Evolutionary conservation across 805 yeast species (phyloP), one percentile per base, ranked within the genome.

Genomic region (Candida odintsovae): DNA sequence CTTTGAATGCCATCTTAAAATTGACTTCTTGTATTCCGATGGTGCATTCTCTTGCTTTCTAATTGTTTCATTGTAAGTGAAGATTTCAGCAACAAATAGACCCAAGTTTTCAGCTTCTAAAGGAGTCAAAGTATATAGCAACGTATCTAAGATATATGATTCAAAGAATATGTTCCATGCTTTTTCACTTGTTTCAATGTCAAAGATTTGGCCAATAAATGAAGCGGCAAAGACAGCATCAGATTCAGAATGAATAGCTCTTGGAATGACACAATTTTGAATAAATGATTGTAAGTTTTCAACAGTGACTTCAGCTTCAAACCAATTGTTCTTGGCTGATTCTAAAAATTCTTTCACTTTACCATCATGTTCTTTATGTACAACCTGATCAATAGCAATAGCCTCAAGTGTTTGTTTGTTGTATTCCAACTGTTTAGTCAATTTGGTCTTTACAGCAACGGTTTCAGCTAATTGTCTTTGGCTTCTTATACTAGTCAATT

Each of bases 91-190:
- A 54, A 79, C 77, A 54, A 90, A 90, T 12, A 87, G 63, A 4
- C 96, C 96, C 35, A 90, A 62, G 58, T 86, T 86, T 55, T 90
- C 95, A 2, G 95, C 82, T 58, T 90, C 97, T 4, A 72, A 64
- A 0, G 87, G 75, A 0, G 97, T 86, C 45, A 81, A 76, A 2
- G 92, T 78, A 54, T 77, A 83, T 12, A 90, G 58, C 2, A 87
- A 74, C 3, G 83, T 75, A 41, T 72, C 73, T 41, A 87, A 60
- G 13, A 80, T 62, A 11, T 70, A 68, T 4, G 68, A 67, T 1
- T 66, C 59, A 47, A 88, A 74, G 21, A 89, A 64, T 18, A 61
- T 62, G 33, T 78, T 71, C 25, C 78, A 58, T 2, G 77, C 51
- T 7, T 50, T 50, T 21, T 76, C 49, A 3, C 81, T 62, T 39